A percentile compares a stretch with the other conserved stretches of the same genome.
phyloP scores from a whole-genome alignment of 2,329 filamentous ascomycete genomes.

The Alternaria ethzedia region DNA sequence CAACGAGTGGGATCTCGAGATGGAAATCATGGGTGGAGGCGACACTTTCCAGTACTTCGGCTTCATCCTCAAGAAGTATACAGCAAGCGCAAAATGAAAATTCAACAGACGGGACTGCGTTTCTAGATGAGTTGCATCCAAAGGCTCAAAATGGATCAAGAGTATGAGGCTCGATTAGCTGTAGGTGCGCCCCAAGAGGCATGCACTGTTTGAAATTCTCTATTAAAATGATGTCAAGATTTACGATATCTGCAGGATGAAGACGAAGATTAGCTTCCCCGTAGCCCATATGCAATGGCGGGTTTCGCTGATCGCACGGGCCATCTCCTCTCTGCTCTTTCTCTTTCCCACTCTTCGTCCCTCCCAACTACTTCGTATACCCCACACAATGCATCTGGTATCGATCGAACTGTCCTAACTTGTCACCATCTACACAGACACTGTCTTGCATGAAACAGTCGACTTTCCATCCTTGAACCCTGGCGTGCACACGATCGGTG shows the following conservation, averaged over 20 bases:
- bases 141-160: neutral
- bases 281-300: neutral
- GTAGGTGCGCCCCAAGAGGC: neutral
- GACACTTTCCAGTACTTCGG: constrained; percentile 34
- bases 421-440: neutral
- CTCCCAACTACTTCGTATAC: neutral
- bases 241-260: neutral
- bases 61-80: constrained; percentile 6
- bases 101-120: neutral
- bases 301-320: neutral
- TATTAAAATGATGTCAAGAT: neutral
- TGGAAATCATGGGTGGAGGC: constrained; percentile 27
- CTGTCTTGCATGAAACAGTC: constrained; percentile 4
- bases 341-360: neutral
- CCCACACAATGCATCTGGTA: neutral
- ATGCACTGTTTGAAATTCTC: neutral
- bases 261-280: neutral
- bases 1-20: constrained; percentile 29
- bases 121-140: neutral
- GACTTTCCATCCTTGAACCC: constrained; percentile 3
- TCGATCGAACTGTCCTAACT: neutral
- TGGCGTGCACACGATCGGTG: constrained; percentile 4
- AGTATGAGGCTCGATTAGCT: neutral
- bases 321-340: neutral
- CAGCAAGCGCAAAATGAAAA: neutral